These are phyloP conservation scores for Ehretia macrophylla DNA, from an alignment of 257 asterid species.

Conservation along the genomic window DNA sequence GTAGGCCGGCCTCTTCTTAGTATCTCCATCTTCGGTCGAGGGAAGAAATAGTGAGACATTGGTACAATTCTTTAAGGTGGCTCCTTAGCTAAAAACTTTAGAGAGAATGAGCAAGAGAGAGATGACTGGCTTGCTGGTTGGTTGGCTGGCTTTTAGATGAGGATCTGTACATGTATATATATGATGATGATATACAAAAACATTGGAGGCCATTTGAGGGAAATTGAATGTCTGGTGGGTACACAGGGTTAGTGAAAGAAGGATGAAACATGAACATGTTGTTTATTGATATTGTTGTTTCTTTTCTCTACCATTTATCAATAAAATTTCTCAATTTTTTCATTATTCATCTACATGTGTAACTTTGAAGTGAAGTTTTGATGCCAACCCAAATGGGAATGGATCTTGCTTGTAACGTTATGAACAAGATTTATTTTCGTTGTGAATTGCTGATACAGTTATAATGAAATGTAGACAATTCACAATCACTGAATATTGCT, in stretches of 20 bases:
- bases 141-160: conserved; percentile 33
- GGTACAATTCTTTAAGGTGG: conserved; percentile 30
- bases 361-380: background rate
- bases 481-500: no score
- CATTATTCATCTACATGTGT: conserved; percentile 7
- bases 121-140: conserved; percentile 25
- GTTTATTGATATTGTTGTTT: conserved; percentile 38
- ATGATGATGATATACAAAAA: conserved; percentile 40
- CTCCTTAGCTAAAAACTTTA: conserved; percentile 24
- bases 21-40: conserved; percentile 16
- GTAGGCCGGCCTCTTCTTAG: conserved; percentile 19
- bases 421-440: no score
- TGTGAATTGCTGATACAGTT: no score
- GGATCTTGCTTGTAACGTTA: no score
- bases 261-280: conserved; percentile 38
- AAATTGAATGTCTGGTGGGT: conserved; percentile 35
- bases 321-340: conserved; percentile 23
- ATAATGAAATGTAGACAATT: no score
- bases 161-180: conserved; percentile 44
- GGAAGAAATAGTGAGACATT: conserved; percentile 33
- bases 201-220: conserved; percentile 42
- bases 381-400: no score
- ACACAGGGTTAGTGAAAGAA: conserved; percentile 39
- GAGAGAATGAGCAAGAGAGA: conserved; percentile 17
- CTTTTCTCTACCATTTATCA: conserved; percentile 49